phyloP scores from a whole-genome alignment of 2,329 filamentous ascomycete genomes.

The Pseudocercospora eumusae region DNA sequence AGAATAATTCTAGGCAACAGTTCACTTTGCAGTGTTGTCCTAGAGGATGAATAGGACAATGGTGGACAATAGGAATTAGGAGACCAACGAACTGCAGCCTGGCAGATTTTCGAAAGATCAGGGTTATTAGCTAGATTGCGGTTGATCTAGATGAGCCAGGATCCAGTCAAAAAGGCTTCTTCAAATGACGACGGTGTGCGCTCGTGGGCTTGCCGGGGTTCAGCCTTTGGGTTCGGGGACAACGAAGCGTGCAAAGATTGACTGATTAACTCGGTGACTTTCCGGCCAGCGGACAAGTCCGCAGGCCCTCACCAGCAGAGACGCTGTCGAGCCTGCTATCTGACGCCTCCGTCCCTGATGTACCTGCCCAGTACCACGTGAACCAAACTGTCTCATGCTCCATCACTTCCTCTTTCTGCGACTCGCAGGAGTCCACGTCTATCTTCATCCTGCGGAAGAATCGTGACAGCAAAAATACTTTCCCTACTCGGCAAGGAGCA shows the following conservation, averaged over 20 bases:
- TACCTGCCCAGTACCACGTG: background rate
- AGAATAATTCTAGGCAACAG: constrained; percentile 12
- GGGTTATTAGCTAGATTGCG: constrained; percentile 31
- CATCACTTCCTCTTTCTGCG: background rate
- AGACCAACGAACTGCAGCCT: constrained; percentile 37
- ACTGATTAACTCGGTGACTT: constrained; percentile 35
- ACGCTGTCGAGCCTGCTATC: background rate
- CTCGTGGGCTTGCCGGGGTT: constrained; percentile 28
- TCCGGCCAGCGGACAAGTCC: constrained; percentile 40
- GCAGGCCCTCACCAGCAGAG: background rate
- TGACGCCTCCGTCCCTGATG: constrained; percentile 5
- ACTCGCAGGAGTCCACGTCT: constrained; percentile 2
- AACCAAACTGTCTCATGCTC: background rate
- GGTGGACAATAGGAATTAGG: constrained; percentile 35
- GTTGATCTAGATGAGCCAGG: constrained; percentile 31
- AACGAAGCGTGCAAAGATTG: constrained; percentile 30
- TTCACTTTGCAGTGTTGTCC: constrained; percentile 15
- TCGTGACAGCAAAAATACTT: background rate
- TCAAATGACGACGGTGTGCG: constrained; percentile 36
- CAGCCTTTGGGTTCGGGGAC: constrained; percentile 32
- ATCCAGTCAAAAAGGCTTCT: constrained; percentile 28
- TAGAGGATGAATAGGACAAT: constrained; percentile 21
- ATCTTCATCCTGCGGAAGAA: background rate
- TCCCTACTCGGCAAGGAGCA: background rate
- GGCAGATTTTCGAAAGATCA: constrained; percentile 32